Percentiles rank a stretch among this genome's conserved stretches.
These are phyloP conservation scores for Sclerotinia trifoliorum DNA, from an alignment of 2,329 filamentous ascomycete species.

Conservation along the genomic window DNA sequence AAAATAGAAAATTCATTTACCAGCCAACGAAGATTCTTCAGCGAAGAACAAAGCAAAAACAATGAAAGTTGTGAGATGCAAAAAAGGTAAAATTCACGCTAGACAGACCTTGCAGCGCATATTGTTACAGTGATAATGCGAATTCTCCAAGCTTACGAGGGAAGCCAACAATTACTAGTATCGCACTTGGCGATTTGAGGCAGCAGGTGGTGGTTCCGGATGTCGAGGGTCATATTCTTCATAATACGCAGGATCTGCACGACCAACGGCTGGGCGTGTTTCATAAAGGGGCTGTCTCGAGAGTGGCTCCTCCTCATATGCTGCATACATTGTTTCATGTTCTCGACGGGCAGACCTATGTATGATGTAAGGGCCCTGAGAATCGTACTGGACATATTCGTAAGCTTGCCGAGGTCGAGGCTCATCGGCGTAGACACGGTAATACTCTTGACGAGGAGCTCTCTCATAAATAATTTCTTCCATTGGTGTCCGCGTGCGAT, in stretches of 20 bases:
- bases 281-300: constrained; percentile 37
- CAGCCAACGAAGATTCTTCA: constrained; percentile 10
- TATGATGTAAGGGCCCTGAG: constrained; percentile 49
- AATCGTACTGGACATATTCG: constrained; percentile 49
- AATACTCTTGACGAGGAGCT: constrained; percentile 40
- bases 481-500: constrained; percentile 37
- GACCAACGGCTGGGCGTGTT: constrained; percentile 28
- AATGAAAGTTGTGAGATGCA: neutral
- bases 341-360: constrained; percentile 44
- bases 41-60: constrained; percentile 2
- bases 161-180: constrained; percentile 30
- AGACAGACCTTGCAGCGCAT: constrained; percentile 16
- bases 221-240: constrained; percentile 49
- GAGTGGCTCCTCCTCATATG: constrained; percentile 36
- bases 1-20: constrained; percentile 10
- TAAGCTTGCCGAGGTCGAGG: constrained; percentile 38
- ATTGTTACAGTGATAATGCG: neutral
- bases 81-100: constrained; percentile 10
- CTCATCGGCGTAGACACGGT: constrained; percentile 40
- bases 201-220: constrained; percentile 37
- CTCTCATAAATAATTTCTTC: constrained; percentile 39
- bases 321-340: constrained; percentile 37
- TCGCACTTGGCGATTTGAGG: constrained; percentile 32
- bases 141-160: neutral
- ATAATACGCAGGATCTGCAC: constrained; percentile 36